Evolutionary conservation across 2,329 filamentous ascomycete genomes (phyloP).

Genomic region (Botrytis galanthina): DNA sequence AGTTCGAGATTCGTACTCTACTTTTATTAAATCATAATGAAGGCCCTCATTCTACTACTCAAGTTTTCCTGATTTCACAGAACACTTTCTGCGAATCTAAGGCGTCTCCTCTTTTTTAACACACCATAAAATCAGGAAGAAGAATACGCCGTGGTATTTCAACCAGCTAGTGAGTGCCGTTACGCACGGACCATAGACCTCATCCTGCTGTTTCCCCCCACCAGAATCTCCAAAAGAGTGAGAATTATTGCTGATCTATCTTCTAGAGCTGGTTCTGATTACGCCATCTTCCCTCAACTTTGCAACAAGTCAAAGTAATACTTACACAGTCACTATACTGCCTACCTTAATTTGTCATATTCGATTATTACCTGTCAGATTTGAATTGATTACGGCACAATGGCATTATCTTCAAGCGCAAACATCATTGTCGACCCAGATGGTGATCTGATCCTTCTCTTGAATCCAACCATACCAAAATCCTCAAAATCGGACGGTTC

Average conservation of each 20-base stretch:
- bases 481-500: background rate
- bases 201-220: too few relatives aligned
- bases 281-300: background rate
- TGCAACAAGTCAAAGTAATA: too few relatives aligned
- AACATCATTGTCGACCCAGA: background rate
- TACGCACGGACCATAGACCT: background rate
- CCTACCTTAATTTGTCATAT: rapidly evolving
- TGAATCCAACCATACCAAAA: background rate
- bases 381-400: background rate
- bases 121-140: background rate
- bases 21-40: background rate
- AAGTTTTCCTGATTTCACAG: background rate
- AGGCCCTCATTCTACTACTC: background rate
- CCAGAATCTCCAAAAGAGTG: too few relatives aligned
- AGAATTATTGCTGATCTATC: background rate
- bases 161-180: background rate
- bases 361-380: too few relatives aligned
- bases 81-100: background rate
- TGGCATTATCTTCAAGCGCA: background rate
- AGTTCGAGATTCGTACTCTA: background rate
- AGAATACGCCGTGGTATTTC: too few relatives aligned
- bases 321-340: background rate
- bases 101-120: background rate
- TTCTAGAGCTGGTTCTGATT: background rate
- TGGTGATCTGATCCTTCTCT: background rate